Percentiles rank a stretch among this genome's conserved stretches.
Evolutionary conservation across 805 yeast species (phyloP).

Genomic region (Cyberlindnera meyerae): DNA sequence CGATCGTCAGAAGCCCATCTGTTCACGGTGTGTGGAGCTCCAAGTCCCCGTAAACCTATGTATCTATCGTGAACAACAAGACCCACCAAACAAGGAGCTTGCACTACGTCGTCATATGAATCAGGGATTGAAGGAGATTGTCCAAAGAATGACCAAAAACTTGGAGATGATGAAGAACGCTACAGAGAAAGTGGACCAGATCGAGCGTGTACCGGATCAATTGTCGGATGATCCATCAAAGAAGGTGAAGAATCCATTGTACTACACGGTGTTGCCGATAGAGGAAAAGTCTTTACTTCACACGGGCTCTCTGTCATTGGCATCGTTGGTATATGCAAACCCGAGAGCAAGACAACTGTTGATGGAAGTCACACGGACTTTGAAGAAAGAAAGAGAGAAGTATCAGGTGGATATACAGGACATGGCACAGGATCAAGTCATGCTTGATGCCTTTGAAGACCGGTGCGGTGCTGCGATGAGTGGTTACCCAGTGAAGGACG

Average conservation of each 20-base stretch:
- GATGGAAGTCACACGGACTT: constrained; percentile 4
- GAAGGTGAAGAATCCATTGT: constrained; percentile 7
- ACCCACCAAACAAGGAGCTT: background rate
- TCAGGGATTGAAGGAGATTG: constrained; percentile 1
- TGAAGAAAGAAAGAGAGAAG: constrained; percentile 6
- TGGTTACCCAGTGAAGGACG: constrained; percentile 1
- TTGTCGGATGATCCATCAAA: background rate
- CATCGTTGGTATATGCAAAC: constrained; percentile 1
- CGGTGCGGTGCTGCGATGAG: background rate
- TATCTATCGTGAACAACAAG: constrained; percentile 5
- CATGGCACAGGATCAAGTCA: constrained; percentile 5
- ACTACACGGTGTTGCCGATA: constrained; percentile 3
- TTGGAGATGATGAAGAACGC: constrained; percentile 1
- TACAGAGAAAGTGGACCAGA: background rate
- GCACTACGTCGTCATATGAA: constrained; percentile 1
- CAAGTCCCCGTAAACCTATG: constrained; percentile 10
- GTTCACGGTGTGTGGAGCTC: constrained; percentile 9
- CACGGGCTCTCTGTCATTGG: constrained; percentile 4
- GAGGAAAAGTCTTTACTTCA: background rate
- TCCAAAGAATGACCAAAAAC: constrained; percentile 1
- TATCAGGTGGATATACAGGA: constrained; percentile 1
- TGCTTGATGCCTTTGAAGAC: constrained; percentile 7
- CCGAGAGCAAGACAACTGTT: constrained; percentile 1
- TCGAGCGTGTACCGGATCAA: background rate
- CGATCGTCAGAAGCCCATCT: constrained; percentile 6